Conservation (phyloP, 2,329 filamentous ascomycete genomes). For the Penicillium olsonii region DNA sequence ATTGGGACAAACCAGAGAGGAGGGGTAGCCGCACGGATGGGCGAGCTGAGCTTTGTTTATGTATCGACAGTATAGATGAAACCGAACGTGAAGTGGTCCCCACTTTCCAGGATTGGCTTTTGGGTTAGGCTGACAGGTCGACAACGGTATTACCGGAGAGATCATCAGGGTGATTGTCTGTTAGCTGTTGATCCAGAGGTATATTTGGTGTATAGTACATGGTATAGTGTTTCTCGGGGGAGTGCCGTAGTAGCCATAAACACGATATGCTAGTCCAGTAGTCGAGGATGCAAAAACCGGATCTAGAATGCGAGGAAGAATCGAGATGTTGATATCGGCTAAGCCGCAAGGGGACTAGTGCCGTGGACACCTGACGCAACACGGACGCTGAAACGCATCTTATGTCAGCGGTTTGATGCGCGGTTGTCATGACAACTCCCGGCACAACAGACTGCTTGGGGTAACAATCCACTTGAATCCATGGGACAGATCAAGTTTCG, state of each 20-base stretch:
- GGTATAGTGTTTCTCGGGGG: no score
- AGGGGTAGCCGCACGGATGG: neutral
- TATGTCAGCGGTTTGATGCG: conserved; percentile 16
- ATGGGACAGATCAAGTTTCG: conserved; percentile 27
- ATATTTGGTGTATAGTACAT: no score
- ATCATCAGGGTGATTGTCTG: no score
- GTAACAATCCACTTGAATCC: conserved; percentile 29
- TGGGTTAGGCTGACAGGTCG: neutral
- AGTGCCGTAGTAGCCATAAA: no score
- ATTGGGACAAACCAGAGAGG: no score
- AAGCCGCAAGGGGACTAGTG: conserved; percentile 16
- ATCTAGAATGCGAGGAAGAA: neutral
- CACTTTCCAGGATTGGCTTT: neutral
- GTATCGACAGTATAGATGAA: neutral
- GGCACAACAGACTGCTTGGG: conserved; percentile 31
- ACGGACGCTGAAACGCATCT: conserved; percentile 15
- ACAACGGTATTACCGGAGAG: no score
- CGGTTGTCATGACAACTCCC: conserved; percentile 39
- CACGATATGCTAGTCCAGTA: no score
- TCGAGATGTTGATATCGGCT: conserved; percentile 7
- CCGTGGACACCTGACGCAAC: conserved; percentile 11
- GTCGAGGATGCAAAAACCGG: neutral
- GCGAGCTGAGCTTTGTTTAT: neutral
- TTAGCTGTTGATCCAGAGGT: no score
- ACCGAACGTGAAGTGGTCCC: neutral